phyloP scores from a whole-genome alignment of 768 basidiomycete species.

The Suillus weaverae region DNA sequence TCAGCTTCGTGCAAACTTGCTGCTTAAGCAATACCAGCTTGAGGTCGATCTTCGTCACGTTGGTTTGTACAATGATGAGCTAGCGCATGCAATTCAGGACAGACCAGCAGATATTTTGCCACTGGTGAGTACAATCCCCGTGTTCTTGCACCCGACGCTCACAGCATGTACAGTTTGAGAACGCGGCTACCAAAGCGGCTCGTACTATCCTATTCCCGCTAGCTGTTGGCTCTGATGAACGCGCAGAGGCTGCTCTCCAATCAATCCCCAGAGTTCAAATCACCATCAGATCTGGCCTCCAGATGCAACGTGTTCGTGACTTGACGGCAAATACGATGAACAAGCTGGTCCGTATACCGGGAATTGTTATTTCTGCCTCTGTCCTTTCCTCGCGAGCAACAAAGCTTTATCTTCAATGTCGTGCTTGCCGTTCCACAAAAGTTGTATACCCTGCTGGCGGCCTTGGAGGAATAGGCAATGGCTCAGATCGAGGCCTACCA shows the following conservation, averaged over 20 bases:
- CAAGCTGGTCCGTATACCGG: constrained; percentile 93
- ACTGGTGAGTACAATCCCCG: constrained; percentile 51
- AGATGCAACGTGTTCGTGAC: constrained; percentile 91
- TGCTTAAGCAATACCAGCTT: constrained; percentile 84
- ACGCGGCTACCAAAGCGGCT: constrained; percentile 83
- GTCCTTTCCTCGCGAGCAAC: constrained; percentile 92
- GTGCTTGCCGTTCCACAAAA: constrained; percentile 81
- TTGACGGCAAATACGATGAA: constrained; percentile 94
- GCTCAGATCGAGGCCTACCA: constrained; percentile 82
- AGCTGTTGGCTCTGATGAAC: constrained; percentile 47
- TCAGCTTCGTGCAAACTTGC: constrained; percentile 83
- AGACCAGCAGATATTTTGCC: constrained; percentile 87
- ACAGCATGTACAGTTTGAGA: constrained; percentile 70
- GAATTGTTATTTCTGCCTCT: constrained; percentile 97
- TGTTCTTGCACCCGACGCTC: not conserved
- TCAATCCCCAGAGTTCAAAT: constrained; percentile 79
- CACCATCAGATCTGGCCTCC: constrained; percentile 85
- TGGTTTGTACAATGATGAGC: constrained; percentile 87
- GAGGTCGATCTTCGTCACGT: constrained; percentile 83
- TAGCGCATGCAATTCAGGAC: constrained; percentile 89
- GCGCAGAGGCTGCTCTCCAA: constrained; percentile 46
- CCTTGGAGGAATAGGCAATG: constrained; percentile 84
- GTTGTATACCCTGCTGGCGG: constrained; percentile 75
- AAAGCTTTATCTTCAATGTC: constrained; percentile 89
- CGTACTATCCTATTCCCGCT: constrained; percentile 82